Conservation (phyloP, 768 basidiomycete genomes). For the Hysterangium stoloniferum region DNA sequence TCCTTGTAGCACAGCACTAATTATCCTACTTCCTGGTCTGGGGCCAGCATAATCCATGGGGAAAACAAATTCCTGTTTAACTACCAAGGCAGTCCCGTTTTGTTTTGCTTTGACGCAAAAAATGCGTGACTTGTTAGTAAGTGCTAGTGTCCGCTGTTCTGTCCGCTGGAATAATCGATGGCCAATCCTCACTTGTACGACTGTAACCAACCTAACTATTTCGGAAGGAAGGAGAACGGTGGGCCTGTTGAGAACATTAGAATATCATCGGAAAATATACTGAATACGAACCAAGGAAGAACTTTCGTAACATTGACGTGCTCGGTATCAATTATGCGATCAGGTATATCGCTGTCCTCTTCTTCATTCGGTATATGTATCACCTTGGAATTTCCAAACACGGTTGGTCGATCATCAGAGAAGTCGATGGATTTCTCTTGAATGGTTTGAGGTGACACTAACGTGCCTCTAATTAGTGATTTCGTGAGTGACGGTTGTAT, state of each 20-base stretch:
- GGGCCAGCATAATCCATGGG: no score
- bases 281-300: background rate
- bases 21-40: no score
- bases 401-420: background rate
- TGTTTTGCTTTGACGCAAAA: background rate
- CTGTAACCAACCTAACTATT: background rate
- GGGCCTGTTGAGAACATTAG: background rate
- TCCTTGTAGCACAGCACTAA: no score
- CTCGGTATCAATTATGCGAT: background rate
- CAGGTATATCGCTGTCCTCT: background rate
- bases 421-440: background rate
- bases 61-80: no score
- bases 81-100: no score
- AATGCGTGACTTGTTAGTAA: background rate
- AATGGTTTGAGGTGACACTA: background rate
- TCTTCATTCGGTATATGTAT: background rate
- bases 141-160: background rate
- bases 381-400: background rate
- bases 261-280: background rate
- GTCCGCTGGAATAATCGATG: background rate
- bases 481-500: background rate
- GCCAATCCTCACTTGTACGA: background rate
- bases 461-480: background rate
- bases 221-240: constrained; percentile 1
- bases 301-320: background rate